phyloP scores from a whole-genome alignment of 2,329 filamentous ascomycete species.

The Neurospora crassa region DNA sequence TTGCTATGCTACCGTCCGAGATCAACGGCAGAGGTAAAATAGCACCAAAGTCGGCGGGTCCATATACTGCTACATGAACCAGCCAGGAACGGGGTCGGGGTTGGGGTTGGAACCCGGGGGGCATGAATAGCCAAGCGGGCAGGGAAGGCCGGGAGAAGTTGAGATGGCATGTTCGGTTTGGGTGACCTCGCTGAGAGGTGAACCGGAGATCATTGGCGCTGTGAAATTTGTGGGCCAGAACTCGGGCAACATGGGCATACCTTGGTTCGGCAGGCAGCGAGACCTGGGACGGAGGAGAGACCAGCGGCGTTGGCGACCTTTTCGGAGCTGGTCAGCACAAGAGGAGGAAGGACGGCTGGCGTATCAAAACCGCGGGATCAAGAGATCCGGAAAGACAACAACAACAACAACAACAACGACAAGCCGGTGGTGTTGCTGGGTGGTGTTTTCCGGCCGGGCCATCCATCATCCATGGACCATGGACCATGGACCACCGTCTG shows the following conservation, averaged over 20 bases:
- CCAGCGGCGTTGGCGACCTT: conserved; percentile 3
- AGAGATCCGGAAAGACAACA: conserved; percentile 15
- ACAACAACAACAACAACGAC: background rate
- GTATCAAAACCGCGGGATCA: conserved; percentile 21
- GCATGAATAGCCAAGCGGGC: background rate
- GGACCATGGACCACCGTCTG: background rate
- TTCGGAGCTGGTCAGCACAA: conserved; percentile 3
- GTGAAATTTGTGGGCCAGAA: conserved; percentile 7
- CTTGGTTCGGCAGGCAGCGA: conserved; percentile 8
- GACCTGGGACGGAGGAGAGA: background rate
- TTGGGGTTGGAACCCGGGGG: background rate
- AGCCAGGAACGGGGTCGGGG: conserved; percentile 8
- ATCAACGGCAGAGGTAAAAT: conserved; percentile 16
- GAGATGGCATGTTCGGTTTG: background rate
- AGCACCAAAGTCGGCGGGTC: conserved; percentile 23
- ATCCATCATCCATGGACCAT: background rate
- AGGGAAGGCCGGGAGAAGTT: background rate
- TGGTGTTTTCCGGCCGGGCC: conserved; percentile 10
- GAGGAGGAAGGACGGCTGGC: conserved; percentile 8
- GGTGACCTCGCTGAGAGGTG: conserved; percentile 1
- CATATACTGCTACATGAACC: conserved; percentile 20
- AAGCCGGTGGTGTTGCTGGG: conserved; percentile 12
- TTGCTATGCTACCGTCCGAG: conserved; percentile 26
- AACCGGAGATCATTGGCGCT: conserved; percentile 1
- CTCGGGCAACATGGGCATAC: conserved; percentile 6